Percentiles rank a stretch among this genome's conserved stretches.
These are phyloP conservation scores for Colletotrichum lupini DNA, from an alignment of 2,329 filamentous ascomycete genomes.

Conservation along the genomic window DNA sequence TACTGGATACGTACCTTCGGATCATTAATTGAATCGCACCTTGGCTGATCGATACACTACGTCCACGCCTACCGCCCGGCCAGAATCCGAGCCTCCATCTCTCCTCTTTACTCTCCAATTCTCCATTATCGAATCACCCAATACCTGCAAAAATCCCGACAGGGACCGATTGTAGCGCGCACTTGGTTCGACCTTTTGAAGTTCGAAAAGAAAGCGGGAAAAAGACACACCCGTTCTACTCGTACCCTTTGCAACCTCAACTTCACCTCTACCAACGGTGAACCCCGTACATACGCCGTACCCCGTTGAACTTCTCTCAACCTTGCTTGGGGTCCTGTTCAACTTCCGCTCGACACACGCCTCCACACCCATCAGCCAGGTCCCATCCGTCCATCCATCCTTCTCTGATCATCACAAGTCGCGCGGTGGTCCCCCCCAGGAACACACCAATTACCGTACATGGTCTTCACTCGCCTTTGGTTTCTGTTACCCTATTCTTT, in stretches of 20 bases:
- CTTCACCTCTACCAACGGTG: no score
- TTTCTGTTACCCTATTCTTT: constrained; percentile 33
- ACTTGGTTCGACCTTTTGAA: constrained; percentile 5
- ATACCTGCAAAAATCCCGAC: constrained; percentile 22
- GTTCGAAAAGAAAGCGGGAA: neutral
- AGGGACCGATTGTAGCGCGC: constrained; percentile 16
- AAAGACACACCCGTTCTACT: neutral
- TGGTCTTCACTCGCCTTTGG: neutral
- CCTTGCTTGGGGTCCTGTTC: neutral
- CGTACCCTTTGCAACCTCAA: no score
- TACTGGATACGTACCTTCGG: constrained; percentile 5
- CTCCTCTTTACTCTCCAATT: constrained; percentile 19
- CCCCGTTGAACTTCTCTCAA: neutral
- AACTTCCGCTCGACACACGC: constrained; percentile 16
- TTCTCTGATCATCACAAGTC: neutral
- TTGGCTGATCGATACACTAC: constrained; percentile 13
- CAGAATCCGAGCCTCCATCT: constrained; percentile 34
- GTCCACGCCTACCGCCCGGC: constrained; percentile 32
- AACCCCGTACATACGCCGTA: no score
- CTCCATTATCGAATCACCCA: constrained; percentile 22
- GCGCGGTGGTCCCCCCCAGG: neutral
- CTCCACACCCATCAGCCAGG: constrained; percentile 13
- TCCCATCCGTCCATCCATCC: constrained; percentile 15
- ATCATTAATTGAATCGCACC: neutral
- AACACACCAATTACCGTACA: constrained; percentile 20